A percentile compares a stretch with the other conserved stretches of the same genome.
Conservation (phyloP, 768 basidiomycete species). For the Suillus luteus region DNA sequence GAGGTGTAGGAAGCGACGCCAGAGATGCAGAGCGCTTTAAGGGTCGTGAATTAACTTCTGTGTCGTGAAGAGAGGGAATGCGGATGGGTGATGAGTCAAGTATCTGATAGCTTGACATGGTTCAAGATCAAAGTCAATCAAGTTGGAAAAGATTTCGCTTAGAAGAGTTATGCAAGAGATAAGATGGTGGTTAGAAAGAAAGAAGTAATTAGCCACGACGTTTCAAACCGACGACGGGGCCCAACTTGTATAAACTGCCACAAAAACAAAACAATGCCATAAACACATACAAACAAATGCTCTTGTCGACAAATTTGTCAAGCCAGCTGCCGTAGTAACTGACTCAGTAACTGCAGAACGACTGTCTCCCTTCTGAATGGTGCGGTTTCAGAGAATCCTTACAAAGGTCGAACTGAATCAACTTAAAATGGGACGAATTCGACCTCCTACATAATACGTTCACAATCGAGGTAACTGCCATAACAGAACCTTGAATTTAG, state of each 20-base stretch:
- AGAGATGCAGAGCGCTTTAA: conserved; percentile 67
- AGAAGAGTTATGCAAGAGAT: conserved; percentile 6
- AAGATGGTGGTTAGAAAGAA: conserved; percentile 11
- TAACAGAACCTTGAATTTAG: not conserved
- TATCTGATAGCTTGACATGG: conserved; percentile 35
- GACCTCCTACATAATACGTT: not conserved
- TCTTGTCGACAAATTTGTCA: not conserved
- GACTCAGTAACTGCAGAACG: not conserved
- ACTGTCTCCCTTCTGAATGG: not conserved
- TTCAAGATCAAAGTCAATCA: conserved; percentile 5
- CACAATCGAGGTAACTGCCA: not conserved
- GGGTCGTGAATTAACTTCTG: conserved; percentile 30
- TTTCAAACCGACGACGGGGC: conserved; percentile 2
- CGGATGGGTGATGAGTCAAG: conserved; percentile 36
- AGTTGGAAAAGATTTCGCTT: conserved; percentile 4
- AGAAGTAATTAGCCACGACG: not conserved
- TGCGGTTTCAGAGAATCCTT: not conserved
- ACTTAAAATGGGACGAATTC: not conserved
- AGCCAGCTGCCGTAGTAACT: not conserved
- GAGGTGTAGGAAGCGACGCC: conserved; percentile 68
- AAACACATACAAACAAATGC: conserved; percentile 1
- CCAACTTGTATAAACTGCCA: not conserved
- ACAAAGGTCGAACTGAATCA: not conserved
- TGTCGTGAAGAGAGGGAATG: conserved; percentile 18
- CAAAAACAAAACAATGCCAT: conserved; percentile 6